phyloP scores from a whole-genome alignment of 768 basidiomycete genomes.

The Panellus pusillus region DNA sequence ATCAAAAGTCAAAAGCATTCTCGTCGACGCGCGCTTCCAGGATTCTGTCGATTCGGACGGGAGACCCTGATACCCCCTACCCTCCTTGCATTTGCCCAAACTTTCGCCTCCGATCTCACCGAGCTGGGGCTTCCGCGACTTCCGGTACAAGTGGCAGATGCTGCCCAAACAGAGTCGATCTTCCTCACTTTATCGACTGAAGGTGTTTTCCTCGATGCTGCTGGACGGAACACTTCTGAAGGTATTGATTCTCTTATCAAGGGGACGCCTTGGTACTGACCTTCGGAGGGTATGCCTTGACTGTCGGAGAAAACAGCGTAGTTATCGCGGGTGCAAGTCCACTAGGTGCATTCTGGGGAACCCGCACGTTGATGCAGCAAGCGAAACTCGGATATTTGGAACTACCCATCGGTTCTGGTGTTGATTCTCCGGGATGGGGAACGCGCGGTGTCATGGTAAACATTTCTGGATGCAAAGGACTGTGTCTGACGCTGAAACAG shows the following conservation, averaged over 20 bases:
- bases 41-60: slow-evolving; percentile 11
- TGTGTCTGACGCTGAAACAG: not conserved
- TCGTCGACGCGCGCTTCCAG: slow-evolving; percentile 21
- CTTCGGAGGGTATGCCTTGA: slow-evolving; percentile 10
- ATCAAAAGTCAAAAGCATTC: slow-evolving; percentile 12
- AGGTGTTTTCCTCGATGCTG: slow-evolving; percentile 13
- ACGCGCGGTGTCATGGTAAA: slow-evolving; percentile 21
- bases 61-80: slow-evolving; percentile 24
- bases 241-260: too few relatives aligned
- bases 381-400: slow-evolving; percentile 9
- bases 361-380: slow-evolving; percentile 17
- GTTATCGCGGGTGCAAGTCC: slow-evolving; percentile 20
- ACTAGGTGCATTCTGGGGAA: slow-evolving; percentile 18
- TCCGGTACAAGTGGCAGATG: slow-evolving; percentile 5
- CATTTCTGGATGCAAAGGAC: not conserved
- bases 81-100: slow-evolving; percentile 20
- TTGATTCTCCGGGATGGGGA: slow-evolving; percentile 20
- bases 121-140: slow-evolving; percentile 10
- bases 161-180: slow-evolving; percentile 9
- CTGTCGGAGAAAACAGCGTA: slow-evolving; percentile 4
- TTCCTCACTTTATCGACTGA: slow-evolving; percentile 16
- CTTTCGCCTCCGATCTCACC: slow-evolving; percentile 17
- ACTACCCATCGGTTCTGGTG: slow-evolving; percentile 15
- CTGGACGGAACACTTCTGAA: slow-evolving; percentile 15
- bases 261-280: too few relatives aligned